These are phyloP conservation scores for Rubus parviflorus DNA, from an alignment of 306 rosid genomes.

Conservation along the genomic window DNA sequence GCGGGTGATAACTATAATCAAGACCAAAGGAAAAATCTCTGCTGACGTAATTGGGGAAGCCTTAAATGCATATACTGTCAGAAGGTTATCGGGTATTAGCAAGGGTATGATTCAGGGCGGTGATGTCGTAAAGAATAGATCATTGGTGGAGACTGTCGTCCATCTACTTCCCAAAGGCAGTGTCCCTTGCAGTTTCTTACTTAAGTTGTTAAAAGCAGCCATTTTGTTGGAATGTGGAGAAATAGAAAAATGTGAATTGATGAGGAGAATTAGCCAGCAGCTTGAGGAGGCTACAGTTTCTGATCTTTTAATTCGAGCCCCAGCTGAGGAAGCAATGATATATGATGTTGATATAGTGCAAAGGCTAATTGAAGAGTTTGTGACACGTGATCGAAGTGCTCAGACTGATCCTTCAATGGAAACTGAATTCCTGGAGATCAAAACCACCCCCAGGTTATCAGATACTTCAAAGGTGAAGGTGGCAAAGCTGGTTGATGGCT, in stretches of 20 bases:
- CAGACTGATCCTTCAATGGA: slow-evolving; percentile 46
- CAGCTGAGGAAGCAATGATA: slow-evolving; percentile 41
- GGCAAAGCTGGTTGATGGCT: slow-evolving; percentile 84
- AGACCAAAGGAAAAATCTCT: slow-evolving; percentile 54
- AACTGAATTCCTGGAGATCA: slow-evolving; percentile 63
- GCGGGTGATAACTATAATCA: slow-evolving; percentile 55
- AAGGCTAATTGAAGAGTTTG: slow-evolving; percentile 73
- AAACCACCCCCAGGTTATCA: slow-evolving; percentile 61
- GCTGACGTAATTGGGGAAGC: slow-evolving; percentile 75
- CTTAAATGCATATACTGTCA: slow-evolving; percentile 66
- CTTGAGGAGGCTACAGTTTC: slow-evolving; percentile 77
- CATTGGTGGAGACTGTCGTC: slow-evolving; percentile 62
- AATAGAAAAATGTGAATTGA: slow-evolving; percentile 51
- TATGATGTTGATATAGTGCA: slow-evolving; percentile 70
- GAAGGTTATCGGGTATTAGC: slow-evolving; percentile 66
- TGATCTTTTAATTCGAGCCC: slow-evolving; percentile 58
- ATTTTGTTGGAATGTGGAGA: slow-evolving; percentile 60
- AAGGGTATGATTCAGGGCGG: slow-evolving; percentile 67
- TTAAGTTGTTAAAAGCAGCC: slow-evolving; percentile 61
- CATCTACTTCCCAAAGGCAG: slow-evolving; percentile 58
- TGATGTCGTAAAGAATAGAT: slow-evolving; percentile 52
- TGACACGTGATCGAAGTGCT: slow-evolving; percentile 39
- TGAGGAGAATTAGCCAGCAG: slow-evolving; percentile 64
- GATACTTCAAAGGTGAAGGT: slow-evolving; percentile 64
- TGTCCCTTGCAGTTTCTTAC: slow-evolving; percentile 62